Base-by-base conservation (phyloP, 768 basidiomycete species). In the Hericium erinaceus region DNA sequence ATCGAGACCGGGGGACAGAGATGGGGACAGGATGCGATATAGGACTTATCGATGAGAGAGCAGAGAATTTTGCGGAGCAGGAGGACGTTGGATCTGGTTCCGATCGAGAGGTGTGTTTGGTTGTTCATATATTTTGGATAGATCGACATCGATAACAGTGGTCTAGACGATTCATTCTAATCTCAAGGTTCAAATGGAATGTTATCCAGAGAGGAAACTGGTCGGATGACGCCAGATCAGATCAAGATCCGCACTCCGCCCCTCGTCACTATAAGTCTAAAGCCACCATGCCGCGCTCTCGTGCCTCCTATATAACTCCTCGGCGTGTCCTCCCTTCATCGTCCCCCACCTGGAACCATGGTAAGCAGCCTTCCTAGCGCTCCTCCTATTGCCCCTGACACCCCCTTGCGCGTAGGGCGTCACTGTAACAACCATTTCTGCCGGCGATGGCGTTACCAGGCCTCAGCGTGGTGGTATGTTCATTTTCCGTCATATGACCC, bases 391-490 rank as follows among this genome's bases (percentile, higher is more conserved):
- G 37, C 16, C 46, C 33, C 13, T 33, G 53, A 37, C 58, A 38
- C 24, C 64, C 60, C 39, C 28, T 37, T 15, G 39, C 9, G 53
- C 52, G 4, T 63, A 90, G 89, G 89, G 89, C 71, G 88, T 92
- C 60, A 80, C 74, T 48, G 73, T 94, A 65, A 75, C 88, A 56
- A 67, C 65, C 44, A 63, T 89, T 63, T 50, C 64, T n/a, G 62
- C 77, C 26, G 91, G 89, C 46, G 86, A 92, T 72, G 80, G 80
- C 58, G 59, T 61, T 56, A 78, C 55, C 63, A 91, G 77, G 74
- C 91, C 92, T 53, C 80, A 81, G 74, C 69, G 63, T 61, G 86
- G 88, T 60, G 89, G 90, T 88, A 65, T 55, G 85, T 55, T 62
- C 39, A 6, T 53, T 13, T 33, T 38, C 51, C 37, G 52, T 44